Conservation (phyloP, 768 basidiomycete genomes). For the Trametopsis cervina region DNA sequence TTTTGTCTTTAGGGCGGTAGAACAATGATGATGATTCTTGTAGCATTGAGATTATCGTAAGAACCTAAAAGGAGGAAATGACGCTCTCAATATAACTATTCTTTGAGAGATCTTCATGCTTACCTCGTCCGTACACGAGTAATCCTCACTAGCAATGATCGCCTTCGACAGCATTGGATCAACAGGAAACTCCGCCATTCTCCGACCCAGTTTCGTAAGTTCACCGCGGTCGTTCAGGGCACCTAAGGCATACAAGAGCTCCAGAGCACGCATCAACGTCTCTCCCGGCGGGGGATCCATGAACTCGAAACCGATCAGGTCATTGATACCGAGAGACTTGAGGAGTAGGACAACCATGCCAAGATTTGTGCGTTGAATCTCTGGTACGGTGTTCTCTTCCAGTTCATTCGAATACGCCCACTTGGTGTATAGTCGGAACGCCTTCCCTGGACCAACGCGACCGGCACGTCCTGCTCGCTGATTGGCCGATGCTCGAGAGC, state of each 20-base stretch:
- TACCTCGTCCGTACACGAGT: constrained; percentile 93
- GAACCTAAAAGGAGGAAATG: constrained; percentile 45
- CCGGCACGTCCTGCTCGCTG: constrained; percentile 97
- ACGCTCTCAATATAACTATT: not conserved
- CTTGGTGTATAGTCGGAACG: constrained; percentile 98
- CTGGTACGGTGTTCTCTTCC: constrained; percentile 94
- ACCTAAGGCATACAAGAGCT: constrained; percentile 90
- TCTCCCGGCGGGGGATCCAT: constrained; percentile 98
- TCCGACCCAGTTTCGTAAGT: constrained; percentile 90
- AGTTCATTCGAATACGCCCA: constrained; percentile 97
- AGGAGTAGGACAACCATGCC: constrained; percentile 92
- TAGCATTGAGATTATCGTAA: constrained; percentile 97
- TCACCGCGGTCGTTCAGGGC: constrained; percentile 96
- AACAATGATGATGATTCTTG: constrained; percentile 93
- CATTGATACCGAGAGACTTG: constrained; percentile 97
- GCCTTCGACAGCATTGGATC: constrained; percentile 97
- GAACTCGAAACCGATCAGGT: constrained; percentile 97
- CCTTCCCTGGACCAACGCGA: constrained; percentile 95
- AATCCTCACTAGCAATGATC: constrained; percentile 93
- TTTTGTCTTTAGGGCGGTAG: constrained; percentile 98
- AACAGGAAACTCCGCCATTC: constrained; percentile 99
- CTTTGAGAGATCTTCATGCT: constrained; percentile 16
- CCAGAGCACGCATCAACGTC: constrained; percentile 91
- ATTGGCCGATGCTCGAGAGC: constrained; percentile 95
- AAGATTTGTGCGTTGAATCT: constrained; percentile 98